Conservation (phyloP, 768 basidiomycete species). For the Flagelloscypha sp. region DNA sequence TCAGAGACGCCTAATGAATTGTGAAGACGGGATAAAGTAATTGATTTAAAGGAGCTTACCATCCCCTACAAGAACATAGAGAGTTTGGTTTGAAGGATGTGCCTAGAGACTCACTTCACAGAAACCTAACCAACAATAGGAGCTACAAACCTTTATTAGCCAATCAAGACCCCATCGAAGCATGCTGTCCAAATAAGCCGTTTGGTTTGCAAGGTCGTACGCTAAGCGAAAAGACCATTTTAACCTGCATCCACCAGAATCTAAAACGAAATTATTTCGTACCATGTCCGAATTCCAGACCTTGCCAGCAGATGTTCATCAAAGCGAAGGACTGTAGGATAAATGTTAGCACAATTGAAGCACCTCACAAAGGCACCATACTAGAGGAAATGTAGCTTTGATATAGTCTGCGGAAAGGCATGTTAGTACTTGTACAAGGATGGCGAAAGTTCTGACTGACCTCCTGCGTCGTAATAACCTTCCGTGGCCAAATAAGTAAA, state of each 20-base stretch:
- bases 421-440: conserved; percentile 3
- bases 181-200: conserved; percentile 85
- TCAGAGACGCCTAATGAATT: conserved; percentile 44
- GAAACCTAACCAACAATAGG: not conserved
- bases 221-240: conserved; percentile 29
- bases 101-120: conserved; percentile 38
- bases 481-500: conserved; percentile 23
- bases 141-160: conserved; percentile 60
- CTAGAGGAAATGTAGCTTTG: conserved; percentile 81
- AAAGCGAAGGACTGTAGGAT: conserved; percentile 60
- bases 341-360: conserved; percentile 1
- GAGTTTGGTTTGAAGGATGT: conserved; percentile 61
- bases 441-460: conserved; percentile 26
- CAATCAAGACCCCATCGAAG: conserved; percentile 88
- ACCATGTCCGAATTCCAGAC: conserved; percentile 77
- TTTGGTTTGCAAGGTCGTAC: conserved; percentile 81
- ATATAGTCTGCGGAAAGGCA: conserved; percentile 56
- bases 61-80: conserved; percentile 73
- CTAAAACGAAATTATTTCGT: conserved; percentile 4
- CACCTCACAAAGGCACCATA: conserved; percentile 21
- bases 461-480: conserved; percentile 92
- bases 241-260: conserved; percentile 1
- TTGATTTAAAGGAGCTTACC: conserved; percentile 26
- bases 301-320: conserved; percentile 88
- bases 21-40: conserved; percentile 3